Evolutionary conservation across 2,329 filamentous ascomycete species (phyloP).

Genomic region (Ophiostoma piceae): DNA sequence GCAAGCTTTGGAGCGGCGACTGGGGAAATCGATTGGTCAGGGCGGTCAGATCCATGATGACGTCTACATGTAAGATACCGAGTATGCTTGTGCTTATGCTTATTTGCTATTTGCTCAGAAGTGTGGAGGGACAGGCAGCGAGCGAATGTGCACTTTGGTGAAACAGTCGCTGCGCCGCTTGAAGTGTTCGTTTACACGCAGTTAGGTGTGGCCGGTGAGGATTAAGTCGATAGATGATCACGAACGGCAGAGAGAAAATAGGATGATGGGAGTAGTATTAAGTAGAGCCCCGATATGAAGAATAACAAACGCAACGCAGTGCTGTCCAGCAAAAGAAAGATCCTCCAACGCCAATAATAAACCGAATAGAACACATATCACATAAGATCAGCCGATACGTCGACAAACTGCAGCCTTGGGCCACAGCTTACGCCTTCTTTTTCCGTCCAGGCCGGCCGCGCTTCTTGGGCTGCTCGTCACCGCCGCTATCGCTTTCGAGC

Average conservation of each 20-base stretch:
- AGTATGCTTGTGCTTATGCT: no score
- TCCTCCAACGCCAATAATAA: not conserved
- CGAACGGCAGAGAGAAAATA: not conserved
- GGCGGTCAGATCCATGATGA: not conserved
- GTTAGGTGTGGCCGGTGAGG: not conserved
- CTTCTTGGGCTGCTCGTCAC: constrained; percentile 37
- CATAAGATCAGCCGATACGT: not conserved
- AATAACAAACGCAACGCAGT: not conserved
- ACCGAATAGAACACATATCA: not conserved
- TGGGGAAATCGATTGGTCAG: not conserved
- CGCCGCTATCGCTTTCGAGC: constrained; percentile 32
- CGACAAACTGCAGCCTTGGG: no score
- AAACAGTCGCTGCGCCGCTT: not conserved
- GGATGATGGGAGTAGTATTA: not conserved
- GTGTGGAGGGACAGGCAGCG: not conserved
- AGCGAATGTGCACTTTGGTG: not conserved
- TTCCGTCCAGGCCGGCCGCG: constrained; percentile 38
- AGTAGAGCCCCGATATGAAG: not conserved
- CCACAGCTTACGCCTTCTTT: constrained; percentile 42
- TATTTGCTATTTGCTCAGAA: not conserved
- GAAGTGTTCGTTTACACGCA: not conserved
- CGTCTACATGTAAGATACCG: not conserved
- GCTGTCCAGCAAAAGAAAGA: not conserved
- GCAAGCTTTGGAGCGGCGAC: not conserved
- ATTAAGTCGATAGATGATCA: not conserved